Conservation (phyloP, 2,329 filamentous ascomycete genomes). For the Paecilomyces variotii region DNA sequence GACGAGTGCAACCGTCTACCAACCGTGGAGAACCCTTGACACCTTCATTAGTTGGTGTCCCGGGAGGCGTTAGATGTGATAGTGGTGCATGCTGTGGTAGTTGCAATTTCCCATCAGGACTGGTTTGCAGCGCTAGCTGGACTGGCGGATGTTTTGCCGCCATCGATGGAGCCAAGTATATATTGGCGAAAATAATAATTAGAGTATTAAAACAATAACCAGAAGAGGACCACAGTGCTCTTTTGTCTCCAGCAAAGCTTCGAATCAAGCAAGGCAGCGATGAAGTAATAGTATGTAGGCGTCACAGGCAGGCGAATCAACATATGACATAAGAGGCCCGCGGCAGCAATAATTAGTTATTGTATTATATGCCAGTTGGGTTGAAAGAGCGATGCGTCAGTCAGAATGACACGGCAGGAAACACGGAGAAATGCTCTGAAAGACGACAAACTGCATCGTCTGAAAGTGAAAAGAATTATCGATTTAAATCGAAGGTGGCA, state of each 20-base stretch:
- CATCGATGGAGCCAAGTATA: neutral
- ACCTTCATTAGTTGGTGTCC: neutral
- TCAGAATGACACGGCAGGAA: neutral
- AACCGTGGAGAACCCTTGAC: neutral
- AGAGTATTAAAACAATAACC: neutral
- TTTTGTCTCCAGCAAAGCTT: neutral
- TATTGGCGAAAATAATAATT: neutral
- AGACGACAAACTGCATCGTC: neutral
- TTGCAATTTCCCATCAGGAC: neutral
- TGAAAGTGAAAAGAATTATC: neutral
- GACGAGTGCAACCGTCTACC: neutral
- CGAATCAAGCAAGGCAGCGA: neutral
- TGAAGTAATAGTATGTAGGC: neutral
- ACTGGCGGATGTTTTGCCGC: neutral
- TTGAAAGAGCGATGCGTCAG: neutral
- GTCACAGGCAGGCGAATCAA: neutral
- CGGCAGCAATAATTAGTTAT: neutral
- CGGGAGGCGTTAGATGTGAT: neutral
- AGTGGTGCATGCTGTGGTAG: neutral
- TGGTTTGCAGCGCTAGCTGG: neutral
- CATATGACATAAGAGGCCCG: neutral
- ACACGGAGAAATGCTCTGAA: neutral
- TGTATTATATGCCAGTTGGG: neutral
- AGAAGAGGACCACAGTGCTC: neutral
- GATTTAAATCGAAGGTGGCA: neutral